These are phyloP conservation scores for Boletus rubroflammeus DNA, from an alignment of 768 basidiomycete genomes.

Conservation along the genomic window DNA sequence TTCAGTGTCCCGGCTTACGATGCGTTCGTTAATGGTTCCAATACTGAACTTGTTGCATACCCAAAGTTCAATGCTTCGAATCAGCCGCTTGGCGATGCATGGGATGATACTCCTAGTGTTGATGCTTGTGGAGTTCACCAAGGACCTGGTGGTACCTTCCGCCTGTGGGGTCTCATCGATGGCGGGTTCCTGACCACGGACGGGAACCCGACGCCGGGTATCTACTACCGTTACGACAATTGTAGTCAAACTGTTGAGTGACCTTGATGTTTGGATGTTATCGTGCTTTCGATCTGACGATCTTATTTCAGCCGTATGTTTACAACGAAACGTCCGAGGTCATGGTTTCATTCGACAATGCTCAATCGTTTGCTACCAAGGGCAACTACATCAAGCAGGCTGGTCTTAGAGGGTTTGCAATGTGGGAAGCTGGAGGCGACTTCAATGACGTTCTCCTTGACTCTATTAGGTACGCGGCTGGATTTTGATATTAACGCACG, in stretches of 20 bases:
- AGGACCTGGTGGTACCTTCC: slow-evolving; percentile 50
- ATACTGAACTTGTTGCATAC: slow-evolving; percentile 40
- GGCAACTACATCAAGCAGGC: slow-evolving; percentile 53
- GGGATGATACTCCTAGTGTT: slow-evolving; percentile 45
- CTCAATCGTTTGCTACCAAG: slow-evolving; percentile 55
- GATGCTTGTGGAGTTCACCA: slow-evolving; percentile 53
- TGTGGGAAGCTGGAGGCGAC: slow-evolving; percentile 74
- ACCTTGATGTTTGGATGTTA: too few relatives aligned
- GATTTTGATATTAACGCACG: background rate
- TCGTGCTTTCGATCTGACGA: background rate
- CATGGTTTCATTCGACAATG: slow-evolving; percentile 65
- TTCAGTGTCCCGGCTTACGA: slow-evolving; percentile 41
- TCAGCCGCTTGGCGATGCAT: slow-evolving; percentile 52
- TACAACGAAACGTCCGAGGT: slow-evolving; percentile 55
- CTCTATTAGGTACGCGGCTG: slow-evolving; percentile 38
- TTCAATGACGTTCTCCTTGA: slow-evolving; percentile 57
- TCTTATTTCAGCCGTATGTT: slow-evolving; percentile 53
- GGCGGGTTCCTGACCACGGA: slow-evolving; percentile 46
- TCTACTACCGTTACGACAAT: slow-evolving; percentile 53
- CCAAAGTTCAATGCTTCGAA: slow-evolving; percentile 45
- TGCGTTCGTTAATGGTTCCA: slow-evolving; percentile 50
- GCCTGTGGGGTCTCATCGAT: slow-evolving; percentile 58
- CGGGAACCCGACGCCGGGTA: slow-evolving; percentile 37
- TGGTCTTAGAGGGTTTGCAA: slow-evolving; percentile 59
- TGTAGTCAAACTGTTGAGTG: slow-evolving; percentile 70